phyloP scores from a whole-genome alignment of 306 rosid genomes.

The Nissolia schottii region DNA sequence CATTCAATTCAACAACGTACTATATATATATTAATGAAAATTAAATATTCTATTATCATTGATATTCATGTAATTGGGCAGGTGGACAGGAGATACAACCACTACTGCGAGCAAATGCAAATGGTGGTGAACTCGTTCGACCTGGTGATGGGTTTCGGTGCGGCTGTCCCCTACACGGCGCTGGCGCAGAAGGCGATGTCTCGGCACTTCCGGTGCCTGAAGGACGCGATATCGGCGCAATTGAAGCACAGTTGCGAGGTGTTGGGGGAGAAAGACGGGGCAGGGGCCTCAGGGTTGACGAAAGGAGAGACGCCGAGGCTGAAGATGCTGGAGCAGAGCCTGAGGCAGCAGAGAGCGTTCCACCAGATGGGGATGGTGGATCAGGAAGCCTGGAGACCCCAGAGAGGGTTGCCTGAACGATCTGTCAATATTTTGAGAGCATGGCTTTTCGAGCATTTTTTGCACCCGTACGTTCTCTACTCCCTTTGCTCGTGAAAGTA shows the following conservation, averaged over 20 bases:
- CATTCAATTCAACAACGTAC: background rate
- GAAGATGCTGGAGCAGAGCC: slow-evolving; percentile 75
- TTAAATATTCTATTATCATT: background rate
- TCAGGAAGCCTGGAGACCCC: slow-evolving; percentile 99
- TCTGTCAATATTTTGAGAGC: slow-evolving; percentile 96
- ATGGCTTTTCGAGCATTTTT: slow-evolving; percentile 99
- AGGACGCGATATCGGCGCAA: slow-evolving; percentile 67
- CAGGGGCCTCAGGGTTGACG: slow-evolving; percentile 66
- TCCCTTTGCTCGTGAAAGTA: background rate
- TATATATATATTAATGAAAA: too few species aligned
- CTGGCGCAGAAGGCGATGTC: slow-evolving; percentile 98
- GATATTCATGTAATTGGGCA: slow-evolving; percentile 13
- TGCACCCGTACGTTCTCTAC: slow-evolving; percentile 79
- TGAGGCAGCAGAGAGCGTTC: slow-evolving; percentile 89
- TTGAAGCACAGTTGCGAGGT: slow-evolving; percentile 72
- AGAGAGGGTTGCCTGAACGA: slow-evolving; percentile 95
- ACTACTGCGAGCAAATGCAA: slow-evolving; percentile 95
- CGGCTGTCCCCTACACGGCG: slow-evolving; percentile 92
- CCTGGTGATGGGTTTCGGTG: slow-evolving; percentile 85
- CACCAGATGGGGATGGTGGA: slow-evolving; percentile 99
- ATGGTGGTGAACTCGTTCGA: slow-evolving; percentile 95
- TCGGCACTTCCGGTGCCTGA: slow-evolving; percentile 87
- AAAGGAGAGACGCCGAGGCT: slow-evolving; percentile 98
- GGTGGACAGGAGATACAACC: slow-evolving; percentile 94
- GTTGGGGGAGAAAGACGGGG: slow-evolving; percentile 87